Base-by-base conservation (phyloP, 164 flowering plant species). In the Macadamia integrifolia region DNA sequence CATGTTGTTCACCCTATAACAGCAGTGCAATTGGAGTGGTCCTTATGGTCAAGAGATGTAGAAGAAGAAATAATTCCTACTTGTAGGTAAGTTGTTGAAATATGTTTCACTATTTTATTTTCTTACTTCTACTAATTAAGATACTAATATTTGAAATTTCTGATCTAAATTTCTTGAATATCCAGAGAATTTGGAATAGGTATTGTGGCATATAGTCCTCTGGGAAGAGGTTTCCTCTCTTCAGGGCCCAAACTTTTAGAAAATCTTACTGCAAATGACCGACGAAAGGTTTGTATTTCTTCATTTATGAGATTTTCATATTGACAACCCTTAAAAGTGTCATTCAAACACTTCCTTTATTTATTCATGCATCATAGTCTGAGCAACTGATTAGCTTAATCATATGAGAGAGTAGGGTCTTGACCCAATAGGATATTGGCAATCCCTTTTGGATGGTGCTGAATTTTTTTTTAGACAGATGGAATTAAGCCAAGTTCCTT, bases 191-290 rank as follows among this genome's bases (percentile, higher is more conserved):
- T 67, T 15, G 70, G 70, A 10, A 49, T 49, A 49, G 53, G 53
- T 10, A 49, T 49, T 49, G 53, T 49, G 5, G 53, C 53, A 49
- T 58, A 58, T 23, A 58, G 70, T 28, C 70, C 70, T 58, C 70
- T 67, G 6, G 70, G 70, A 18, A 42, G 63, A 46, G 70, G 70
- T 2, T 67, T 67, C 53, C 12, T 67, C 5, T 58, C 62, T 1
- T 43, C 55, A 42, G 70, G 70, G 6, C 15, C 53, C 12, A 50
- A 69, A 8, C 2, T 49, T 49, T 5, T 49, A 1, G 53, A 49
- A 3, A 49, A 8, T 49, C 8, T 49, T 3, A 1, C 53, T 49
- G 53, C 5, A 3, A 0, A 8, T 49, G 53, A 49, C 53, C 8
- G 5, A 1, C 53, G 53, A 14, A 49, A 49, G 53, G 53, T 49